These are phyloP conservation scores for Ophiostoma triangulosporum DNA, from an alignment of 2,329 filamentous ascomycete genomes.

Conservation along the genomic window DNA sequence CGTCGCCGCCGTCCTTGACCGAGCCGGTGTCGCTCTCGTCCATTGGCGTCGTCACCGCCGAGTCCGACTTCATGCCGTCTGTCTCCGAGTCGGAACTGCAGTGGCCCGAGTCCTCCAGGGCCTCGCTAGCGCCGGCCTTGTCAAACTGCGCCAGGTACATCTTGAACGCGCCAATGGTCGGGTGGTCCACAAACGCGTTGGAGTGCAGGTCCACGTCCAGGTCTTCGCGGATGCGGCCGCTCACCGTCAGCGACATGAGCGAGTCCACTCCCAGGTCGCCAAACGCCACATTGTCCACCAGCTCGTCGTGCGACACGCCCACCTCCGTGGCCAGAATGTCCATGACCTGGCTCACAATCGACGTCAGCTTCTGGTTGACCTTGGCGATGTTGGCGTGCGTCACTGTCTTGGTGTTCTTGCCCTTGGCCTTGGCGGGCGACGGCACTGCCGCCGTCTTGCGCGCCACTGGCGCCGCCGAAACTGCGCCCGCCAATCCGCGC, in stretches of 20 bases:
- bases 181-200: constrained; percentile 38
- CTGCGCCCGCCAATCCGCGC: constrained; percentile 29
- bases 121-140: constrained; percentile 13
- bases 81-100: constrained; percentile 30
- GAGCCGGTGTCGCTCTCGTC: constrained; percentile 39
- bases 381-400: constrained; percentile 32
- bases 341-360: constrained; percentile 32
- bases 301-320: constrained; percentile 39
- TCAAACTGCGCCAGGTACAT: constrained; percentile 28
- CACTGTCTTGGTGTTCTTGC: constrained; percentile 31
- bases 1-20: constrained; percentile 28
- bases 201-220: constrained; percentile 40
- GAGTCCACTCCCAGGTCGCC: constrained; percentile 47
- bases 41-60: constrained; percentile 37
- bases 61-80: constrained; percentile 33
- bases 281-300: constrained; percentile 43
- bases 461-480: constrained; percentile 19
- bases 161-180: constrained; percentile 42
- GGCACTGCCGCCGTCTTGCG: constrained; percentile 18
- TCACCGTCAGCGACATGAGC: constrained; percentile 45
- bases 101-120: constrained; percentile 21
- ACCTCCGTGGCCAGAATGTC: constrained; percentile 43
- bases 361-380: constrained; percentile 37
- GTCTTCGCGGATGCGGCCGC: constrained; percentile 43
- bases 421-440: constrained; percentile 18